Base-by-base conservation (phyloP, 2,329 filamentous ascomycete genomes). In the Monosporascus sp. region DNA sequence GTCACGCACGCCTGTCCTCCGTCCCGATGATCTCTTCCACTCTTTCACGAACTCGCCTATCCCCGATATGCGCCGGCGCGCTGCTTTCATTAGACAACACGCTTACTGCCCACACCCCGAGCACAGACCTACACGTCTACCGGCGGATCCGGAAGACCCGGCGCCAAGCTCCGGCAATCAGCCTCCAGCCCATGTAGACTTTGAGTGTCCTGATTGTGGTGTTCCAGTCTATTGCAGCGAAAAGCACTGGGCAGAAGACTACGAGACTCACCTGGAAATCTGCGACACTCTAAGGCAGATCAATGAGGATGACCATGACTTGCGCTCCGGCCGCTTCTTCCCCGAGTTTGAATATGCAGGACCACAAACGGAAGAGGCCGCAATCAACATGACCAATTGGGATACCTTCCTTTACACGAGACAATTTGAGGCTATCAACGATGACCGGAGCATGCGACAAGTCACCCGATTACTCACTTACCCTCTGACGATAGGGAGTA, bases 311-410 rank as follows among this genome's bases (percentile, higher is more conserved):
- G 94, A 99, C 63, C 95, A 99, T 67, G 94, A 99, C 70, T 74
- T 99, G 61, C 81, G 88, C 49, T 96, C 91, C 19, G 94, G 94
- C 3, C 83, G 94, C 27, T 88, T 91, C 71, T 99, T 99, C 72
- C 87, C 89, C 16, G 95, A 99, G 71, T 97, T 96, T 66, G 85
- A 92, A 57, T 96, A 96, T 67, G 91, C 94, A 0, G 90, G 88
- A 16, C 80, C 86, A 52, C 92, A 97, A 74, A 85, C 97, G 69
- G 92, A 97, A 60, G 93, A 97, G 69, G 90, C 91, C 36, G 80
- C 94, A 60, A 84, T 97, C 61, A 99, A 99, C 73, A 92, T 99
- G 88, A 96, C 88, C 44, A 99, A 95, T 71, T 99, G 94, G 94
- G 94, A 99, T 71, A 97, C 94, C 0, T 90, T 95, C 63, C 77